These are phyloP conservation scores for Mycena crocata DNA, from an alignment of 768 basidiomycete species.

Conservation along the genomic window DNA sequence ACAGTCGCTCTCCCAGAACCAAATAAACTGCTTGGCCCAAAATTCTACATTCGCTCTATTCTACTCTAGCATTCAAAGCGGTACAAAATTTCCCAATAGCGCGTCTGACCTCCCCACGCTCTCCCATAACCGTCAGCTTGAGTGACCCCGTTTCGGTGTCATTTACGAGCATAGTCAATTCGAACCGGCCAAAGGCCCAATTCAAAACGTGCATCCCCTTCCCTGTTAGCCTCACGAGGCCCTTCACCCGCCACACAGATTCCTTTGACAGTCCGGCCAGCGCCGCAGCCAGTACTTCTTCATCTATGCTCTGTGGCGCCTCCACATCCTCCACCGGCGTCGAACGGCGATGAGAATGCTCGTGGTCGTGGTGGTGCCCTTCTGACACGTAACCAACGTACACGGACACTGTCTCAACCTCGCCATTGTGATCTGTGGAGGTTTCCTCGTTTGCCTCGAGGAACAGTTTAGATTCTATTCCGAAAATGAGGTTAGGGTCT, in stretches of 20 bases:
- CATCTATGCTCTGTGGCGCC: constrained; percentile 45
- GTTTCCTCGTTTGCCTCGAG: constrained; percentile 36
- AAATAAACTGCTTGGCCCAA: too few species aligned
- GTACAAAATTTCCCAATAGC: constrained; percentile 66
- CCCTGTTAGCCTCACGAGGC: constrained; percentile 71
- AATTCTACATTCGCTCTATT: constrained; percentile 26
- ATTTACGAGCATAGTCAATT: constrained; percentile 55
- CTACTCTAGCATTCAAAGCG: constrained; percentile 51
- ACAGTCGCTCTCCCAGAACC: too few species aligned
- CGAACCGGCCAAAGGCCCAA: constrained; percentile 94
- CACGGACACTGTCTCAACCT: constrained; percentile 86
- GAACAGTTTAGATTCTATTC: constrained; percentile 89
- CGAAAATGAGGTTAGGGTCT: constrained; percentile 85
- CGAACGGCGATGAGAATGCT: constrained; percentile 27
- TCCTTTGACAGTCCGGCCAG: constrained; percentile 72
- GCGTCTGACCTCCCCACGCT: constrained; percentile 80
- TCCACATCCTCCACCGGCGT: constrained; percentile 14
- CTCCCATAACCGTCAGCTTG: constrained; percentile 91
- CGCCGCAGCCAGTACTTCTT: constrained; percentile 55
- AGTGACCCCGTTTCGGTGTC: constrained; percentile 53
- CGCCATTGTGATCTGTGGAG: constrained; percentile 70
- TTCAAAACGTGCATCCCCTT: constrained; percentile 73
- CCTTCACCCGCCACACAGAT: constrained; percentile 85
- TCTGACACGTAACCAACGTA: constrained; percentile 54
- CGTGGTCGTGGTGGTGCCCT: constrained; percentile 35